Evolutionary conservation across 805 yeast species (phyloP).

Genomic region (Spencermartinsiella europaea): DNA sequence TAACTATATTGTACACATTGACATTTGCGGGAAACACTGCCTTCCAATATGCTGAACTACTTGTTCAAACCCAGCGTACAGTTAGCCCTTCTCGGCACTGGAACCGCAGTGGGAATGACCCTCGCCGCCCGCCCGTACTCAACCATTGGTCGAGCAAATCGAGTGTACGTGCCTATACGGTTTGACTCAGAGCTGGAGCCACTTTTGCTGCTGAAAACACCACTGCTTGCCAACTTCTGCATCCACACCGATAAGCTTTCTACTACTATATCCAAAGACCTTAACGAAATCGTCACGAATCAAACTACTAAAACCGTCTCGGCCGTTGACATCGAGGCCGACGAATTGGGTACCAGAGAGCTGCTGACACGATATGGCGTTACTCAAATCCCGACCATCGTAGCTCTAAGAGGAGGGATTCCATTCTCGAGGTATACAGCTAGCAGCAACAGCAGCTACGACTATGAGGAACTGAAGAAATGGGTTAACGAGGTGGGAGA

Average conservation of each 20-base stretch:
- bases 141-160: background rate
- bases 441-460: slow-evolving; percentile 14
- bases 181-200: slow-evolving; percentile 56
- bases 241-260: slow-evolving; percentile 57
- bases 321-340: slow-evolving; percentile 68
- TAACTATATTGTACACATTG: too few species aligned
- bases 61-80: background rate
- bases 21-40: too few species aligned
- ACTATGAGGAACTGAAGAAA: slow-evolving; percentile 29
- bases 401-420: slow-evolving; percentile 61
- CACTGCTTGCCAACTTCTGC: slow-evolving; percentile 69
- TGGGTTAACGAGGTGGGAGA: slow-evolving; percentile 36
- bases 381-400: slow-evolving; percentile 56
- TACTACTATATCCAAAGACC: slow-evolving; percentile 56
- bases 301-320: slow-evolving; percentile 50
- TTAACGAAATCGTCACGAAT: slow-evolving; percentile 47
- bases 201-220: slow-evolving; percentile 45
- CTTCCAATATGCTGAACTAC: background rate
- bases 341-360: slow-evolving; percentile 57
- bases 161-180: slow-evolving; percentile 44
- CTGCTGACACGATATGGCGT: slow-evolving; percentile 54
- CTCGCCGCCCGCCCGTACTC: background rate
- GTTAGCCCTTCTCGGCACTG: background rate
- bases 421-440: slow-evolving; percentile 40
- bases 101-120: background rate